Evolutionary conservation across 345 rosid species (phyloP).

Genomic region (Melastoma malabathricum): DNA sequence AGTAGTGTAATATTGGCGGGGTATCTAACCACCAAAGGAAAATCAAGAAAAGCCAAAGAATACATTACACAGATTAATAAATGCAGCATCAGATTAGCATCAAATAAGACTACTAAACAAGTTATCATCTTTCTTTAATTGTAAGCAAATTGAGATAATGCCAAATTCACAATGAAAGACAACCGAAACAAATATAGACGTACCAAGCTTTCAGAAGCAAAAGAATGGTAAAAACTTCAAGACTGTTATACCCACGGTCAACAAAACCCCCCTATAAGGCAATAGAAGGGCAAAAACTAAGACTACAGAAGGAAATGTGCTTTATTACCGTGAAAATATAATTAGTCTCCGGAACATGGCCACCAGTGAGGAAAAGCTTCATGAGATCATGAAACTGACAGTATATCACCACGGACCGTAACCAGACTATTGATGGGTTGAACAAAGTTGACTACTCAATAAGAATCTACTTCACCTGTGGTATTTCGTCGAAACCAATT

Average conservation of each 20-base stretch:
- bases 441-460: constrained; percentile 97
- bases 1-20: constrained; percentile 95
- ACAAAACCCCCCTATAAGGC: constrained; percentile 70
- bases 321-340: constrained; percentile 82
- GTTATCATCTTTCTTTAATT: background rate
- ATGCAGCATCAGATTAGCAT: too few species aligned
- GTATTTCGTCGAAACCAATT: constrained; percentile 3
- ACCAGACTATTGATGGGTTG: constrained; percentile 99
- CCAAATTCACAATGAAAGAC: background rate
- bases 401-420: constrained; percentile 97
- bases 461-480: constrained; percentile 91
- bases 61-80: background rate
- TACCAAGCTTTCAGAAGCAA: constrained; percentile 95
- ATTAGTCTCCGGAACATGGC: constrained; percentile 95
- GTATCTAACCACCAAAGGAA: constrained; percentile 30
- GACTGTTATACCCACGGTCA: constrained; percentile 93
- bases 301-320: background rate
- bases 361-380: constrained; percentile 98
- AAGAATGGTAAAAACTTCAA: constrained; percentile 92
- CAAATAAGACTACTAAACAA: background rate
- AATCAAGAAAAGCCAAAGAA: background rate
- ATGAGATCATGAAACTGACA: constrained; percentile 99
- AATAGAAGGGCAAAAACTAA: constrained; percentile 4
- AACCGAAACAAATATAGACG: background rate
- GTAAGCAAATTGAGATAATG: background rate